These are phyloP conservation scores for Backusella circina DNA, from an alignment of 192 early-diverging fungal genomes.

Conservation along the genomic window DNA sequence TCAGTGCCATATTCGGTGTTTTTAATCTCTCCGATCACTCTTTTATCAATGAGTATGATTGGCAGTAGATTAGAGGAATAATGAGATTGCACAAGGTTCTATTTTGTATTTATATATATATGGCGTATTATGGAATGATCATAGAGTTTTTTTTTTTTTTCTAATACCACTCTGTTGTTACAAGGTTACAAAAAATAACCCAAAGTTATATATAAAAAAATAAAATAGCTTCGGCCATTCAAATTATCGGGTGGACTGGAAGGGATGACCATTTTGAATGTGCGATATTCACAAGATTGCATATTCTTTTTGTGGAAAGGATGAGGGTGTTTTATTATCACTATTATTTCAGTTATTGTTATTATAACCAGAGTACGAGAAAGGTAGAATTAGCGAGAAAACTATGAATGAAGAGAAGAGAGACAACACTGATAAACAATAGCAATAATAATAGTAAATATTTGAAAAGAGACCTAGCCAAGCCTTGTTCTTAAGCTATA, in stretches of 20 bases:
- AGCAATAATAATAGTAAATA: not conserved
- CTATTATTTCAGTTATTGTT: not conserved
- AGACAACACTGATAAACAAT: not conserved
- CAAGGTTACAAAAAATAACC: not conserved
- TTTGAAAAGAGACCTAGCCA: not conserved
- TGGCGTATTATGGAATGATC: not conserved
- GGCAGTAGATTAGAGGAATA: not conserved
- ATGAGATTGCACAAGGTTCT: not conserved
- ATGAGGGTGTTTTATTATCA: not conserved
- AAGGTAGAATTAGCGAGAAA: too few species aligned
- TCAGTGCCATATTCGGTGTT: not conserved
- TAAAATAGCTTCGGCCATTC: conserved; percentile 1
- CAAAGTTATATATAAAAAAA: conserved; percentile 4
- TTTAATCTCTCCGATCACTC: conserved; percentile 1
- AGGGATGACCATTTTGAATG: not conserved
- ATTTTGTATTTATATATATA: not conserved
- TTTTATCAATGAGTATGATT: conserved; percentile 2
- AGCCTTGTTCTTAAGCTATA: not conserved
- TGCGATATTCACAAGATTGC: conserved; percentile 6
- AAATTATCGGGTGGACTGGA: not conserved
- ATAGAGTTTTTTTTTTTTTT: not conserved
- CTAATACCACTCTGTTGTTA: not conserved
- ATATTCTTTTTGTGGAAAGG: not conserved
- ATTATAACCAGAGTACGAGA: too few species aligned
- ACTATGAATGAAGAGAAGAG: not conserved